Evolutionary conservation across 1,284 basidiomycete genomes (phyloP), one percentile per base, ranked within the genome.

Genomic region (Cutaneotrichosporon dermatis): DNA sequence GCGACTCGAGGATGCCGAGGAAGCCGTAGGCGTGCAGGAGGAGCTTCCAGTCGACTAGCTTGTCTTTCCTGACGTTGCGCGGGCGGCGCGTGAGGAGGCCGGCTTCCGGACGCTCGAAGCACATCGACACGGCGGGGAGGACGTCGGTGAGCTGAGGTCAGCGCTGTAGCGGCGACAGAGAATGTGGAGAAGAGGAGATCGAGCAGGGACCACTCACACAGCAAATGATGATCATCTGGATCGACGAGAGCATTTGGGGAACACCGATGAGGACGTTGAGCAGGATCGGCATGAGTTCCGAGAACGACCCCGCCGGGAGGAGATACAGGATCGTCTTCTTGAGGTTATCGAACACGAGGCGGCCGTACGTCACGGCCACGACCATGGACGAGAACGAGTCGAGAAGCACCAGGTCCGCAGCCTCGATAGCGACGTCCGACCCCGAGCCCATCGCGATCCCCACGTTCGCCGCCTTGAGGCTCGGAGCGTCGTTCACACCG

Each of bases 221-320:
- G 11, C 61, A 62, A 40, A 63, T 65, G 55, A 71, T 45, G 54
- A 69, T 69, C 75, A 81, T 81, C 62, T 82, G 82, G 36, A 84
- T 75, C 58, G 78, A 81, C 57, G 78, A 80, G n/a, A 84, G 77
- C 61, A 80, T 79, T 65, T 84, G 82, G 0, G 83, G 82, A 2
- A 83, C 73, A 61, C 81, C 81, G 53, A 82, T 72, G 58, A 82
- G 71, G 58, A 82, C 77, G 64, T 79, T 79, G 63, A 86, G 72
- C n/a, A 88, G 69, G 51, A 88, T 83, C 2, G 86, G 82, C 80
- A 86, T 84, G 63, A 88, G 81, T 69, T 88, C 87, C 10, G 85
- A 83, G 77, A 86, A 88, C 57, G 82, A 69, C 12, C 71, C 71
- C 42, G 58, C 87, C 7, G 77, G 77, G 7, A 79, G 71, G 10